Conservation (phyloP, 2,329 filamentous ascomycete species). For the Fusarium brevicatenulatum region DNA sequence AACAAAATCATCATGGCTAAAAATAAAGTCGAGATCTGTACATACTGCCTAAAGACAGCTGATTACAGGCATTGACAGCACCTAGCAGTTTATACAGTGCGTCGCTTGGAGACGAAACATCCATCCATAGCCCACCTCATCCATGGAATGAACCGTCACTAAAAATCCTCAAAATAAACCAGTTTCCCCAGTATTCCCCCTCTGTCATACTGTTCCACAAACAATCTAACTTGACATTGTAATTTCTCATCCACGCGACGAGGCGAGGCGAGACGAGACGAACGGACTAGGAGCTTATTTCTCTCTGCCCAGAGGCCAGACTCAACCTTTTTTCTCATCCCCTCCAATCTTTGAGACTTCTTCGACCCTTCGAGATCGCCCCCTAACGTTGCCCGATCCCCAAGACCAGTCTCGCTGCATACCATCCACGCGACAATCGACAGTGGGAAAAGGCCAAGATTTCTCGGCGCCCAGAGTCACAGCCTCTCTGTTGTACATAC, state of each 20-base stretch:
- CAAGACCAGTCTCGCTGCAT: conserved; percentile 6
- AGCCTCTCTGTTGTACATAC: conserved; percentile 9
- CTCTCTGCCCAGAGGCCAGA: not conserved
- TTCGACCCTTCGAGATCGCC: conserved; percentile 32
- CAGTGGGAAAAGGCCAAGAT: conserved; percentile 22
- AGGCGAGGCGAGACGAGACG: not conserved
- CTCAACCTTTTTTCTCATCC: not conserved
- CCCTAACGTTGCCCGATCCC: conserved; percentile 6
- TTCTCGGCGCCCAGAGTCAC: conserved; percentile 31
- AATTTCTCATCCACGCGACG: conserved; percentile 10
- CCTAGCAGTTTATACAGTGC: conserved; percentile 20
- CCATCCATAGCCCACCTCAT: not conserved
- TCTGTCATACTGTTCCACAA: conserved; percentile 10
- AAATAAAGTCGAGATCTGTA: not conserved
- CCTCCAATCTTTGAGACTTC: conserved; percentile 12
- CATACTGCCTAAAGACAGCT: not conserved
- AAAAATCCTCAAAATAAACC: conserved; percentile 16
- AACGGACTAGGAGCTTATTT: conserved; percentile 24
- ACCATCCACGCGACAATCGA: conserved; percentile 26
- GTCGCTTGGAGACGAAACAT: not conserved
- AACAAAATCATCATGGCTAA: not conserved
- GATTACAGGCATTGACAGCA: not conserved
- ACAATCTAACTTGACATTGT: not conserved
- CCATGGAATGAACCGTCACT: not conserved
- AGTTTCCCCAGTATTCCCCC: conserved; percentile 14